phyloP scores from a whole-genome alignment of 2,329 filamentous ascomycete genomes.

The Leptodontidium sp. region DNA sequence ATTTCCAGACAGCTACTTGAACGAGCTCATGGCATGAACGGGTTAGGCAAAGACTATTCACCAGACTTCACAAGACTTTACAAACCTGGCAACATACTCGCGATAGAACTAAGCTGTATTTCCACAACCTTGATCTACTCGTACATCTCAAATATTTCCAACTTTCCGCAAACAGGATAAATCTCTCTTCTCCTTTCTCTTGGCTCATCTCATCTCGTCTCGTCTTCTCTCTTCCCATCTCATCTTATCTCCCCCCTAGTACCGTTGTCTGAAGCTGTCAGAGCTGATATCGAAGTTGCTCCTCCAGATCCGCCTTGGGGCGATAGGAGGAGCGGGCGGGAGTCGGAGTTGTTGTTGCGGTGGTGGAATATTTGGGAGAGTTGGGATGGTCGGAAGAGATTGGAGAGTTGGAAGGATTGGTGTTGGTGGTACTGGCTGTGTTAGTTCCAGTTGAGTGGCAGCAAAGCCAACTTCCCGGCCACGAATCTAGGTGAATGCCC shows the following conservation, averaged over 20 bases:
- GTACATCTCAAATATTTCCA: neutral
- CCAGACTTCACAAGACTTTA: too few species aligned
- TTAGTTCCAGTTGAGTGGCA: neutral
- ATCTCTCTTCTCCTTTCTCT: too few species aligned
- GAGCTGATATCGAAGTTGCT: neutral
- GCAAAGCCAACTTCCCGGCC: conserved; percentile 4
- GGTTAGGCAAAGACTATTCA: too few species aligned
- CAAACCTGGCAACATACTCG: too few species aligned
- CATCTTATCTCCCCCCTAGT: neutral
- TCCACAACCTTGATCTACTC: too few species aligned
- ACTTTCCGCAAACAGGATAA: neutral
- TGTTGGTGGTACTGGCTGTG: neutral
- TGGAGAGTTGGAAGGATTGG: neutral
- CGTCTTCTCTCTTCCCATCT: neutral
- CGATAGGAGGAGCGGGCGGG: neutral
- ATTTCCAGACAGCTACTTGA: too few species aligned
- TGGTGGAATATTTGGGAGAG: neutral
- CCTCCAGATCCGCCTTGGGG: neutral
- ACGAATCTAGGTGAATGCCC: neutral
- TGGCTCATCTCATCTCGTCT: neutral
- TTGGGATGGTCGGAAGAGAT: neutral
- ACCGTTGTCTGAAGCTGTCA: neutral
- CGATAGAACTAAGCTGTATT: too few species aligned
- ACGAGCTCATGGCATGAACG: too few species aligned
- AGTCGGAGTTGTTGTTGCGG: neutral